Conservation (phyloP, 164 flowering plant species). For the Macadamia tetraphylla region DNA sequence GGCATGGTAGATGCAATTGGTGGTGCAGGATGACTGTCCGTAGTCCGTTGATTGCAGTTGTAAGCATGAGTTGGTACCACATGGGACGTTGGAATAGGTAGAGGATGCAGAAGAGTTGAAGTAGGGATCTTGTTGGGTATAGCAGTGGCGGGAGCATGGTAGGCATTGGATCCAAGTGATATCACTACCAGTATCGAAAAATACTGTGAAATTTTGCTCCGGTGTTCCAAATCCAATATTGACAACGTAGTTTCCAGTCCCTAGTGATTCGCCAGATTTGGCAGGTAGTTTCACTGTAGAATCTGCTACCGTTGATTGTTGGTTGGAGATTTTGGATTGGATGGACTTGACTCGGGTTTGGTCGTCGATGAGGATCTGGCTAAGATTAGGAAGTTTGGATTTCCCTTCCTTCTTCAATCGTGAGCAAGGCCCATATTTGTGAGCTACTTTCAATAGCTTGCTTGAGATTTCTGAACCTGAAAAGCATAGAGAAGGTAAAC, state of each 20-base stretch:
- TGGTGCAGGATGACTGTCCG: too few relatives aligned
- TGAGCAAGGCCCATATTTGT: neutral
- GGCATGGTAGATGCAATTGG: neutral
- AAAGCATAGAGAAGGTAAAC: neutral
- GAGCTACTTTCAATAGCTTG: neutral
- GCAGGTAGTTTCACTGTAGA: neutral
- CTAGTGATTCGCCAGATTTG: neutral
- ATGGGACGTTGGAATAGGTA: conserved; percentile 14
- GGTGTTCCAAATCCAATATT: neutral
- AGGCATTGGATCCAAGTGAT: conserved; percentile 33
- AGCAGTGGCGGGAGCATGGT: conserved; percentile 22
- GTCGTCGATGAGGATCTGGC: neutral
- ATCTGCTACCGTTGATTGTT: neutral
- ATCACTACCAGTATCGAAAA: conserved; percentile 10
- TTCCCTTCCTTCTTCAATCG: neutral
- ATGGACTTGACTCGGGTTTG: neutral
- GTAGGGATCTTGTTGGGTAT: conserved; percentile 11
- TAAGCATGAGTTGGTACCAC: neutral
- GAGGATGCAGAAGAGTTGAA: conserved; percentile 24
- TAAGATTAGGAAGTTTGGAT: neutral
- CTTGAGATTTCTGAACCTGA: neutral
- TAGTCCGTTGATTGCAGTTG: too few relatives aligned
- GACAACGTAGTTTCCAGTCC: neutral
- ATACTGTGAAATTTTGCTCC: neutral
- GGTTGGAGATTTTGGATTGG: neutral